phyloP scores from a whole-genome alignment of 2,329 filamentous ascomycete genomes.

The Cytospora paraplurivora region DNA sequence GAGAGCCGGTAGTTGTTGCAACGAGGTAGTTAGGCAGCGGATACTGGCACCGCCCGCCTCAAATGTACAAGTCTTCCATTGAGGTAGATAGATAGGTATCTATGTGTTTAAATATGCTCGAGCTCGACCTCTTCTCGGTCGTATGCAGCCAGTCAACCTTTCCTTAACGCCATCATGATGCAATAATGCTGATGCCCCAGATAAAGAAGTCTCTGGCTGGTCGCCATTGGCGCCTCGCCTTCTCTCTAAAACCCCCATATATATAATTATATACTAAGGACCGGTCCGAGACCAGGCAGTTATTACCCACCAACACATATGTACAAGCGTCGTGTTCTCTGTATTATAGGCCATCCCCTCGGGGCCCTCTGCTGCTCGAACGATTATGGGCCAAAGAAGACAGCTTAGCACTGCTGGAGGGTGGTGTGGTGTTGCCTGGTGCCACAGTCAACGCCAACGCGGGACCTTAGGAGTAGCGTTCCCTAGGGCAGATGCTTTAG shows the following conservation, averaged over 20 bases:
- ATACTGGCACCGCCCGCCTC: neutral
- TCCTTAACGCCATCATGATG: constrained; percentile 4
- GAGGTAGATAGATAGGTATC: neutral
- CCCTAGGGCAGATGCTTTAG: neutral
- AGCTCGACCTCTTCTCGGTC: neutral
- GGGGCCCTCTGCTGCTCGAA: neutral
- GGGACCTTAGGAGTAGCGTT: neutral
- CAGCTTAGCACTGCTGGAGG: constrained; percentile 5
- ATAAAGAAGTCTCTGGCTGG: neutral
- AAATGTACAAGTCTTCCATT: constrained; percentile 9
- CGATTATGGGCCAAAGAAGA: constrained; percentile 5
- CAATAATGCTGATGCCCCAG: neutral
- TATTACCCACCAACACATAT: constrained; percentile 1
- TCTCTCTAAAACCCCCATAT: neutral
- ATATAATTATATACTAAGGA: neutral
- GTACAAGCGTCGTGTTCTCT: constrained; percentile 10
- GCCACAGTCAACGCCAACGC: neutral
- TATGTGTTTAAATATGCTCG: neutral
- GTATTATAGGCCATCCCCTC: neutral
- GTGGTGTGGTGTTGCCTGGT: constrained; percentile 2
- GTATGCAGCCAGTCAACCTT: neutral
- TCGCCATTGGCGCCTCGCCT: neutral
- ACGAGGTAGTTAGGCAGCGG: neutral
- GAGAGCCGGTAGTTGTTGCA: neutral
- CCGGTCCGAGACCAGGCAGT: neutral